Evolutionary conservation across 768 basidiomycete genomes (phyloP), one percentile per base, ranked within the genome.

Genomic region (Solioccasus polychromus): DNA sequence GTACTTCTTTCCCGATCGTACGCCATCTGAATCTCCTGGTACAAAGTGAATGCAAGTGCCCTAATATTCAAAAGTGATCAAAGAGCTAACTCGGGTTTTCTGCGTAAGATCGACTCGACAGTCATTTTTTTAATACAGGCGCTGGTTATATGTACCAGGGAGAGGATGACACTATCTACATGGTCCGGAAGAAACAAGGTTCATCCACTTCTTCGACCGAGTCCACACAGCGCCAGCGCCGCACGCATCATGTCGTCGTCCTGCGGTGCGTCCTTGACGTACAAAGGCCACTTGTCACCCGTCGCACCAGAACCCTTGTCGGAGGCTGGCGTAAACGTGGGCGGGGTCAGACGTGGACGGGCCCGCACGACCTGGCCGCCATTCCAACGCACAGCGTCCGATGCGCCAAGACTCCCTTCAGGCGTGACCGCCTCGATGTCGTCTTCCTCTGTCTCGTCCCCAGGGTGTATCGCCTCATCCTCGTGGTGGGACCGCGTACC

Each of bases 231-330:
- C 34, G 78, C 79, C 31, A 84, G 67, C 22, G 85, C 85, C 19
- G 83, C 85, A 49, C 76, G 77, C 79, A 87, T 82, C 66, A 79
- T 78, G 45, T 83, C 83, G 26, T 83, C 78, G 59, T 85, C 80
- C 35, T 76, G 72, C 58, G 48, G 51, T 7, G 7, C 46, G 19
- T 48, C 49, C 48, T 64, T 58, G 20, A 19, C 38, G 0, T 37
- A 23, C 23, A 26, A 7, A 17, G 35, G 14, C 47, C 45, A 47
- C 34, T 35, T 48, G 18, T 30, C 41, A 39, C n/a, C 18, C 8
- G 32, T 23, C 22, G 31, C 28, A 31, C 14, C n/a, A 15, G 31
- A 11, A 26, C 26, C 6, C 26, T 6, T 6, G 26, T 5, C 17
- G 1, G 43, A 17, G 3, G 10, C 2, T 2, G 36, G 18, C 8